Conservation (phyloP, 345 rosid species). For the Acer campestre region DNA sequence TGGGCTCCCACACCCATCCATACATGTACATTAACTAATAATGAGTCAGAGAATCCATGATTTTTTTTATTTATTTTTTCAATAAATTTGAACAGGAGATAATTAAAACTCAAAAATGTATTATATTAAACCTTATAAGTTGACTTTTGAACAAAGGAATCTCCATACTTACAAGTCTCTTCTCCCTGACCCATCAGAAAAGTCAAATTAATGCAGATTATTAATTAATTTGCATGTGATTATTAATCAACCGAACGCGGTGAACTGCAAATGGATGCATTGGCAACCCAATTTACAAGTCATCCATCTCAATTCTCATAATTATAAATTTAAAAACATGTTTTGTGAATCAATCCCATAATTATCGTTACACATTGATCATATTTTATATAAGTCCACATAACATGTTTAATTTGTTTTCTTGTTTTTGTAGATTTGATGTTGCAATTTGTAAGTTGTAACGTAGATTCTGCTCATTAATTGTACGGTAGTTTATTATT, state of each 20-base stretch:
- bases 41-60: no score
- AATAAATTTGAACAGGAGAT: no score
- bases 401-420: background rate
- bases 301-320: background rate
- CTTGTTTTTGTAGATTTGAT: background rate
- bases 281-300: background rate
- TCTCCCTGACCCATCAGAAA: background rate
- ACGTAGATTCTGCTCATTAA: background rate
- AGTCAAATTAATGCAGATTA: background rate
- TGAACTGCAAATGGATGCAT: background rate
- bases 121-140: background rate
- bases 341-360: background rate
- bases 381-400: no score
- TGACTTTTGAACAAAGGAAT: background rate
- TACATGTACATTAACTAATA: no score
- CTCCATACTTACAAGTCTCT: no score
- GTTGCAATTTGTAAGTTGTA: background rate
- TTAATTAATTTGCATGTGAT: background rate
- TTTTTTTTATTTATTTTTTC: no score
- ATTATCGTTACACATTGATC: no score
- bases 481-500: no score
- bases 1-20: no score
- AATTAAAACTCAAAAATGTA: no score
- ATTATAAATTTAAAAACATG: background rate
- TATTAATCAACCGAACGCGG: background rate